A percentile compares a stretch with the other conserved stretches of the same genome.
phyloP scores from a whole-genome alignment of 1,139 yeast genomes.

The Wickerhamiella pararugosa region DNA sequence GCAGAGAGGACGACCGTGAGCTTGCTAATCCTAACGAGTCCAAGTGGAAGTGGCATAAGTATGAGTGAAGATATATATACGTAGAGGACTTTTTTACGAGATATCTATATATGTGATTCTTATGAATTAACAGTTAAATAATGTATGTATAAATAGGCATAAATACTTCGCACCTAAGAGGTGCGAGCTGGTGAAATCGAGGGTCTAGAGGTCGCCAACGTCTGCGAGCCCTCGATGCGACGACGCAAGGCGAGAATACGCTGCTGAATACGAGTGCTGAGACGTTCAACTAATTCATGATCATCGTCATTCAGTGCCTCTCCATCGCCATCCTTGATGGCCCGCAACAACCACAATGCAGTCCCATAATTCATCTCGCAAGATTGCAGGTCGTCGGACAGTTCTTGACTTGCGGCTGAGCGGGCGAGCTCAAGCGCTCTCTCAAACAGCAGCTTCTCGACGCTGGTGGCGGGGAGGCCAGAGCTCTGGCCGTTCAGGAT shows the following conservation, averaged over 20 bases:
- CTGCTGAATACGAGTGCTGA: conserved; percentile 22
- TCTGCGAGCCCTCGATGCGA: conserved; percentile 1
- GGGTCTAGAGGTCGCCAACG: no score
- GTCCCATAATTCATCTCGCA: conserved; percentile 86
- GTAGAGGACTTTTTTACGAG: background rate
- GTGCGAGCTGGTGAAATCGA: no score
- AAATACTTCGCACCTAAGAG: background rate
- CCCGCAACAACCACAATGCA: conserved; percentile 89
- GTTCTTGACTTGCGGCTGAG: conserved; percentile 78
- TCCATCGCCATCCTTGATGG: conserved; percentile 29
- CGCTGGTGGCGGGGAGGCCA: conserved; percentile 30
- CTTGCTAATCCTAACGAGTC: conserved; percentile 5
- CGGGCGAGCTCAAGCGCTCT: conserved; percentile 87
- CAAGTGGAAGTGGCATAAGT: conserved; percentile 5
- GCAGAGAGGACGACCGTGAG: conserved; percentile 3
- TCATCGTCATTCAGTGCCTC: conserved; percentile 52
- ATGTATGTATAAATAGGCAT: background rate
- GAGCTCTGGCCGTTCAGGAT: conserved; percentile 4
- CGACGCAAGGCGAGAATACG: conserved; percentile 19
- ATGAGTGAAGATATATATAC: background rate
- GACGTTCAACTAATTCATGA: conserved; percentile 56
- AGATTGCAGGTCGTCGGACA: conserved; percentile 56
- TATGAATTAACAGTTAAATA: background rate
- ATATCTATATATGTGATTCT: background rate
- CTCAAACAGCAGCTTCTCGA: conserved; percentile 79